Conservation (phyloP, 164 flowering plant genomes). For the Chimonanthus salicifolius region DNA sequence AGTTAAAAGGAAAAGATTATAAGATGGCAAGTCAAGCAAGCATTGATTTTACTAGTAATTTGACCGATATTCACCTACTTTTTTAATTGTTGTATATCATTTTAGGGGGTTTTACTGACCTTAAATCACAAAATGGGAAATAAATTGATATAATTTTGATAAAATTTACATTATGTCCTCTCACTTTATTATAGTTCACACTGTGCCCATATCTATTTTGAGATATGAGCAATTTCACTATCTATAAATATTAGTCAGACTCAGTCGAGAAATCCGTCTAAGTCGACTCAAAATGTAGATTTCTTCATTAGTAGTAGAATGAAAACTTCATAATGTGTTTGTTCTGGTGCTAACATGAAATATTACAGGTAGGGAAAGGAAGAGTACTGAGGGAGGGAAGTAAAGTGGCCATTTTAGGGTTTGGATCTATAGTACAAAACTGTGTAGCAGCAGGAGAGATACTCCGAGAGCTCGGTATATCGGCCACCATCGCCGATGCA, state of each 20-base stretch:
- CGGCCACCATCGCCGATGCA: constrained; percentile 41
- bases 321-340: not conserved
- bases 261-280: no score
- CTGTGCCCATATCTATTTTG: not conserved
- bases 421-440: constrained; percentile 12
- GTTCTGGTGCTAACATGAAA: not conserved
- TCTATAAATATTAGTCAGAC: no score
- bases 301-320: no score
- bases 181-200: no score
- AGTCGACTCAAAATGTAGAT: no score
- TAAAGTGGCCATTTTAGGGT: constrained; percentile 16
- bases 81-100: not conserved
- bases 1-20: not conserved
- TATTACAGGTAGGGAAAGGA: constrained; percentile 41
- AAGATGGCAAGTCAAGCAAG: not conserved
- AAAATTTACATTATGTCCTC: no score
- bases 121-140: no score
- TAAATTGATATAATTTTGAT: no score
- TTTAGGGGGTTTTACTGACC: not conserved
- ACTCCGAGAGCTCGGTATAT: constrained; percentile 24
- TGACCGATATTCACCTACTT: not conserved
- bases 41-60: not conserved
- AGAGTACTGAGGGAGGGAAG: constrained; percentile 29
- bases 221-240: not conserved
- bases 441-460: constrained; percentile 8